Evolutionary conservation across 495 filamentous ascomycete genomes (phyloP).

Genomic region (Hypoxylon trugodes): DNA sequence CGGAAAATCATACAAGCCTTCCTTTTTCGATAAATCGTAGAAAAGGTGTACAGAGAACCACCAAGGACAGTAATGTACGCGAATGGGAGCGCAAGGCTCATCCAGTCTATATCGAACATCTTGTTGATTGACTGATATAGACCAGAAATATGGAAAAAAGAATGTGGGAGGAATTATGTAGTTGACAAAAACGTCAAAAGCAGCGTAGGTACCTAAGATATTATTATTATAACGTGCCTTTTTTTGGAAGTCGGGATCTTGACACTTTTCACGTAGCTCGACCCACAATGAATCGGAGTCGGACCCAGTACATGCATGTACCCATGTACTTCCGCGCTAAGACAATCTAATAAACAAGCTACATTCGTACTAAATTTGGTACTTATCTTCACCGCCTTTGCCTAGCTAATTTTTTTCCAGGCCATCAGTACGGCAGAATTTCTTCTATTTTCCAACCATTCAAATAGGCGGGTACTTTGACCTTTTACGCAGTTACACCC

Average conservation of each 20-base stretch:
- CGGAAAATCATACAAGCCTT: slow-evolving; percentile 74
- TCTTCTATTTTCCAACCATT: slow-evolving; percentile 17
- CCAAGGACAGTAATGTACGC: slow-evolving; percentile 87
- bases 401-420: slow-evolving; percentile 27
- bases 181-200: slow-evolving; percentile 21
- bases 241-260: slow-evolving; percentile 45
- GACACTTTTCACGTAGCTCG: slow-evolving; percentile 46
- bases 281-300: not conserved
- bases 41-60: slow-evolving; percentile 90
- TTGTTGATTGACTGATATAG: slow-evolving; percentile 22
- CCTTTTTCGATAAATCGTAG: slow-evolving; percentile 89
- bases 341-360: slow-evolving; percentile 7
- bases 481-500: slow-evolving; percentile 2
- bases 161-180: slow-evolving; percentile 16
- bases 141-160: slow-evolving; percentile 1
- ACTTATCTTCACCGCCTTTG: slow-evolving; percentile 33
- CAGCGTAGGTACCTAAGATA: slow-evolving; percentile 6
- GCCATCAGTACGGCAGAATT: slow-evolving; percentile 33
- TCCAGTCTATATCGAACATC: slow-evolving; percentile 76
- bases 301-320: slow-evolving; percentile 16
- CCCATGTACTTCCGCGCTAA: slow-evolving; percentile 15
- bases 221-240: slow-evolving; percentile 12
- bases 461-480: slow-evolving; percentile 4
- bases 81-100: slow-evolving; percentile 80
- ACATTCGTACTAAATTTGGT: slow-evolving; percentile 26